Evolutionary conservation across 345 rosid genomes (phyloP), one percentile per base, ranked within the genome.

Genomic region (Pistacia integerrima): DNA sequence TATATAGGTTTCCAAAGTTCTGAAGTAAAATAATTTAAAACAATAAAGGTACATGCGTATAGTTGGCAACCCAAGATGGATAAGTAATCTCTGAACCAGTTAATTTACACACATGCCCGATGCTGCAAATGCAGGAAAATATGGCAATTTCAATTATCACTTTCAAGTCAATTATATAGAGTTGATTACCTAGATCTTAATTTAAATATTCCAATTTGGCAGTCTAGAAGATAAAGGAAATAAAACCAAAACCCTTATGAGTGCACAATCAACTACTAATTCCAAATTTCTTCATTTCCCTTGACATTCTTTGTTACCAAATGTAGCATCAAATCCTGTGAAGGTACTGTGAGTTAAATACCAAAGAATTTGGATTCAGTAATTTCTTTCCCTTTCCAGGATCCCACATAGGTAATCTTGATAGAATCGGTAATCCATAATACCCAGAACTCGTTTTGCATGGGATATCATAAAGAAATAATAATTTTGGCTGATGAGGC

Each of bases 271-370:
- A 68, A 68, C 41, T 28, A 30, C 8, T 51, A 69, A 13, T 49
- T 41, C 44, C 51, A 7, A 68, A 49, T 68, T 69, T 67, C 59
- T 30, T 67, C 71, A 41, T 67, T 51, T 28, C 33, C 65, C 57
- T 20, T 28, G 1, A 11, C 11, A 16, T 25, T 69, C 46, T 5
- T 30, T 14, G 18, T 14, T n/a, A 51, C 58, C 58, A 68, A 68
- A 68, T 11, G 36, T 49, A 22, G 25, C 14, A 28, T 61, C 30
- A 0, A 51, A 51, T 22, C 38, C 35, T 12, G 41, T 44, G n/a
- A 55, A 69, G 13, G 20, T 30, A 14, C 12, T 51, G 0, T 22
- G 35, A 59, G 16, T 59, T 22, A 13, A 11, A 18, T 17, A 10
- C 11, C 9, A 41, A 41, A 48, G 54, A 49, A 0, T 11, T 48